Conservation (phyloP, 306 rosid genomes). For the Ormosia semicastrata region DNA sequence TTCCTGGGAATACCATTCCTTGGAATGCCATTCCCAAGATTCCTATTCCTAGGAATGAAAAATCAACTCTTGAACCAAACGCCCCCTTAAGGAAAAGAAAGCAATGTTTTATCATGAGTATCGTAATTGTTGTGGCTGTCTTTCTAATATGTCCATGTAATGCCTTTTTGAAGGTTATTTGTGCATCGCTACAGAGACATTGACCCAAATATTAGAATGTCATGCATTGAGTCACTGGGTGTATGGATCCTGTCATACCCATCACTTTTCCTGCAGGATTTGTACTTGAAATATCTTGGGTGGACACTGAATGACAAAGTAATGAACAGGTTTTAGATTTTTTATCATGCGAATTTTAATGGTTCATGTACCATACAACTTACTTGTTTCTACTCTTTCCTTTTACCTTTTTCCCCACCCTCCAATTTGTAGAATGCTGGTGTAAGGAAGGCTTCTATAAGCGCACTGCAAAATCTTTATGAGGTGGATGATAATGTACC, state of each 20-base stretch:
- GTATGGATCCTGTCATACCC: constrained; percentile 94
- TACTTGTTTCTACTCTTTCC: constrained; percentile 7
- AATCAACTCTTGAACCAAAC: no score
- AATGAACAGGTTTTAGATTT: constrained; percentile 30
- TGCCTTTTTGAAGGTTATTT: constrained; percentile 75
- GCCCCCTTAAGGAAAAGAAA: neutral
- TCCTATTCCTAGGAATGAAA: no score
- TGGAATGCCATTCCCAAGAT: no score
- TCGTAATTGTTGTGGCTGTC: constrained; percentile 23
- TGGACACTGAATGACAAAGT: constrained; percentile 98
- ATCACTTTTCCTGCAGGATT: constrained; percentile 92
- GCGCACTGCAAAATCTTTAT: constrained; percentile 86
- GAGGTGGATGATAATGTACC: constrained; percentile 91
- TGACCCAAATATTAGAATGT: constrained; percentile 84
- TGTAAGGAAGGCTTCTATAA: constrained; percentile 85
- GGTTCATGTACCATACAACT: constrained; percentile 19
- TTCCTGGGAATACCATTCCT: no score
- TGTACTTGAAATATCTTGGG: constrained; percentile 93
- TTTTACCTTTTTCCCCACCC: neutral
- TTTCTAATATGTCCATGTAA: constrained; percentile 30
- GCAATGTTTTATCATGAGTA: neutral
- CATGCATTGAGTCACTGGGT: constrained; percentile 91
- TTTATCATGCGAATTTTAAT: constrained; percentile 9
- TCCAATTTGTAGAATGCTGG: constrained; percentile 70
- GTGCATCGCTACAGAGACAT: constrained; percentile 97